Conservation (phyloP, 768 basidiomycete species). For the Hygrocybe punicea region DNA sequence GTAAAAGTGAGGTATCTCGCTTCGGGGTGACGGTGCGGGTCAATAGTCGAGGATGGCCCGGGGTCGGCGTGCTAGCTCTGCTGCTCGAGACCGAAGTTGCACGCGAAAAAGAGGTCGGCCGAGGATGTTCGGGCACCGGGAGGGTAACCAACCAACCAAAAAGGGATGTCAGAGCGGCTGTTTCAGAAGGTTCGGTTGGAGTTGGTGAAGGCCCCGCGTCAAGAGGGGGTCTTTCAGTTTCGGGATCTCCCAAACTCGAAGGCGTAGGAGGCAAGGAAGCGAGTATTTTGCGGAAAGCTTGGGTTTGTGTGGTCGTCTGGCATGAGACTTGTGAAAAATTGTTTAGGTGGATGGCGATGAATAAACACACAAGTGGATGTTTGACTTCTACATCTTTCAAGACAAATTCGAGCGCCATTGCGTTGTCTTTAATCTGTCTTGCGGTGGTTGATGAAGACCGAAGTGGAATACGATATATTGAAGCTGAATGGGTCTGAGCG, state of each 20-base stretch:
- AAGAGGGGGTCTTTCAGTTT: conserved; percentile 1
- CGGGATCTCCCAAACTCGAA: conserved; percentile 8
- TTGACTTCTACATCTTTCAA: conserved; percentile 56
- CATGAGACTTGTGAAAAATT: conserved; percentile 5
- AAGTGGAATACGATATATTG: conserved; percentile 73
- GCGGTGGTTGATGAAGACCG: conserved; percentile 62
- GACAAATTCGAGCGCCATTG: conserved; percentile 49
- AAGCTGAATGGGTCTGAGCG: conserved; percentile 36
- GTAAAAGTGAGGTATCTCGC: conserved; percentile 52
- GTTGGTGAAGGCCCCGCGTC: conserved; percentile 1
- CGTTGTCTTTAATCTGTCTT: conserved; percentile 55
- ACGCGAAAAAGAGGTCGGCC: conserved; percentile 34
- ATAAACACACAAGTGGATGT: conserved; percentile 64
- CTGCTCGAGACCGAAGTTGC: conserved; percentile 33
- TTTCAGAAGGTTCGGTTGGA: conserved; percentile 34
- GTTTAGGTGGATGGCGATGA: not conserved
- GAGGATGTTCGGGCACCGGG: conserved; percentile 27
- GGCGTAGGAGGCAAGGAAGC: conserved; percentile 27
- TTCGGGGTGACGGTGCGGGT: conserved; percentile 21
- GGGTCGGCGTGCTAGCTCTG: conserved; percentile 13
- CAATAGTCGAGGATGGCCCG: conserved; percentile 10
- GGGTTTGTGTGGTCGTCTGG: conserved; percentile 58
- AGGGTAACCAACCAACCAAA: conserved; percentile 52
- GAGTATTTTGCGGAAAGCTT: conserved; percentile 49
- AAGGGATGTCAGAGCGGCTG: conserved; percentile 43